phyloP scores from a whole-genome alignment of 441 rosid genomes.

The Erodium moschatum region DNA sequence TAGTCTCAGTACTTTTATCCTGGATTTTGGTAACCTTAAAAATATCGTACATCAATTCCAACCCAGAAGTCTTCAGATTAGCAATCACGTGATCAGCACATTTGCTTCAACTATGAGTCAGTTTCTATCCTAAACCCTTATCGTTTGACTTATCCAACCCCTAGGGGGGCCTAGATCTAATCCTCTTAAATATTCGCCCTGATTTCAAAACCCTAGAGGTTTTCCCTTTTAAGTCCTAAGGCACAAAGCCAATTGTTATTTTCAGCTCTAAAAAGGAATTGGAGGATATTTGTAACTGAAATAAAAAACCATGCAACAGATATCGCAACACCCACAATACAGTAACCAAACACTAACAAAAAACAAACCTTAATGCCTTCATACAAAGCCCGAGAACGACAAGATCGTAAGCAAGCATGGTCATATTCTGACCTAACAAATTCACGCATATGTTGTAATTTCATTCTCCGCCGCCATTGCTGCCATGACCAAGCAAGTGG shows the following conservation, averaged over 20 bases:
- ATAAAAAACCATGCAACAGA: no score
- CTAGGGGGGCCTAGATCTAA: neutral
- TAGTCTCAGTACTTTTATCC: neutral
- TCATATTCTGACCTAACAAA: constrained; percentile 98
- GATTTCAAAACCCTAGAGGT: no score
- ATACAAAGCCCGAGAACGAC: constrained; percentile 96
- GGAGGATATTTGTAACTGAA: no score
- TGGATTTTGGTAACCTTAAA: neutral
- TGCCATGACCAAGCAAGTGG: constrained; percentile 99
- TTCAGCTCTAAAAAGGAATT: no score
- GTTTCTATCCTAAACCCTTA: neutral
- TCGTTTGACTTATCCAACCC: neutral
- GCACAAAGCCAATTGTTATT: no score
- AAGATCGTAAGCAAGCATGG: constrained; percentile 96
- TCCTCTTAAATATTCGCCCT: no score
- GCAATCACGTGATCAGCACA: neutral
- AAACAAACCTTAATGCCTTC: constrained; percentile 92
- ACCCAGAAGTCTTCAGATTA: neutral
- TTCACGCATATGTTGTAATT: constrained; percentile 85
- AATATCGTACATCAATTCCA: neutral
- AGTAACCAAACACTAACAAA: neutral
- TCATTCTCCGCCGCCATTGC: constrained; percentile 86
- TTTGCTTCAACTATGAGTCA: neutral
- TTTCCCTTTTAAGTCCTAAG: no score
- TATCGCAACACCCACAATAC: neutral